Conservation (phyloP, 441 rosid species). For the Theobroma grandiflorum region DNA sequence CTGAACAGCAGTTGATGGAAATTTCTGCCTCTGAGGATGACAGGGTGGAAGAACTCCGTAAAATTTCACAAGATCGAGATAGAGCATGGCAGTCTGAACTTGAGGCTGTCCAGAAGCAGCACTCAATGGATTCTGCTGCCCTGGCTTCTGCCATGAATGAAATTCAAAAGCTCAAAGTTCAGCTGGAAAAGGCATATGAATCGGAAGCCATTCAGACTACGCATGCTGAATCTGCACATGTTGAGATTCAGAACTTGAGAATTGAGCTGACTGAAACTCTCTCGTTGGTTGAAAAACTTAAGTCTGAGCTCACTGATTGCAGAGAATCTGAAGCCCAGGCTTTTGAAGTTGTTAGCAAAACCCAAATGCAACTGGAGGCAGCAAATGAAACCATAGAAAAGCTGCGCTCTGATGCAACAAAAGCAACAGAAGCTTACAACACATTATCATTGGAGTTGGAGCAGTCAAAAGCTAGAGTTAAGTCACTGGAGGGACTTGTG, state of each 20-base stretch:
- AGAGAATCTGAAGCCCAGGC: constrained; percentile 87
- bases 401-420: constrained; percentile 63
- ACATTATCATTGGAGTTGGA: constrained; percentile 65
- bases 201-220: constrained; percentile 63
- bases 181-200: constrained; percentile 68
- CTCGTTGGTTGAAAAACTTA: constrained; percentile 70
- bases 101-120: constrained; percentile 91
- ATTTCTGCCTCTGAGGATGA: constrained; percentile 82
- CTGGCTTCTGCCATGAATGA: constrained; percentile 84
- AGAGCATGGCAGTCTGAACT: constrained; percentile 95
- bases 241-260: constrained; percentile 67
- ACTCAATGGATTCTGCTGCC: constrained; percentile 80
- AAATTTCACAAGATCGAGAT: constrained; percentile 88
- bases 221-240: constrained; percentile 61
- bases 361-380: constrained; percentile 69
- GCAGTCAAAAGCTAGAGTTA: constrained; percentile 63
- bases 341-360: constrained; percentile 55
- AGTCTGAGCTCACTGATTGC: constrained; percentile 58
- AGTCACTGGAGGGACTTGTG: constrained; percentile 67
- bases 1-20: constrained; percentile 74
- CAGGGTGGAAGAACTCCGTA: constrained; percentile 77
- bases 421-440: constrained; percentile 67
- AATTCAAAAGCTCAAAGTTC: constrained; percentile 84
- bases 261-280: constrained; percentile 75
- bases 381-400: constrained; percentile 69